These are phyloP conservation scores for Alternaria ethzedia DNA, from an alignment of 2,329 filamentous ascomycete species.

Conservation along the genomic window DNA sequence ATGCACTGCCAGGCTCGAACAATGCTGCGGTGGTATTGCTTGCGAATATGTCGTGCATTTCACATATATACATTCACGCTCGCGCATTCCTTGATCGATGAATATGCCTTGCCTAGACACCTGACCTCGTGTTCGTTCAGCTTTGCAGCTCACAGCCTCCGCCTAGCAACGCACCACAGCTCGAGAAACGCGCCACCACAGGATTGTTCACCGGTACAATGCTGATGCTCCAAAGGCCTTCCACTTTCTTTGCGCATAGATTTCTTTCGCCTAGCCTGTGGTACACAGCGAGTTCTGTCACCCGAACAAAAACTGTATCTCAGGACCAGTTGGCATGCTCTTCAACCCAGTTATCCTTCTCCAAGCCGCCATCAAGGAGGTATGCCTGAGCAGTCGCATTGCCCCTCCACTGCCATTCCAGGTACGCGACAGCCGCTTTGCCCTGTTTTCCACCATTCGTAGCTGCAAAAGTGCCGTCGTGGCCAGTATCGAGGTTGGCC, in stretches of 20 bases:
- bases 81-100: background rate
- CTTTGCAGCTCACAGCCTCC: background rate
- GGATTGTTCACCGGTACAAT: background rate
- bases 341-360: slow-evolving; percentile 28
- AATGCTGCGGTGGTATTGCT: background rate
- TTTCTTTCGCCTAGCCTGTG: background rate
- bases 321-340: slow-evolving; percentile 18
- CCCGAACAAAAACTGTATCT: background rate
- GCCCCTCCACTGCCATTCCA: slow-evolving; percentile 27
- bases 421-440: slow-evolving; percentile 27
- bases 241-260: background rate
- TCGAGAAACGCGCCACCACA: background rate
- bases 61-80: background rate
- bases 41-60: background rate
- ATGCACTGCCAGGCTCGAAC: background rate
- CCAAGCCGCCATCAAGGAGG: slow-evolving; percentile 20
- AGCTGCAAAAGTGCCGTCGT: slow-evolving; percentile 26
- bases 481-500: slow-evolving; percentile 29
- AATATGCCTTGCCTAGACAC: background rate
- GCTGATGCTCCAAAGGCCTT: background rate
- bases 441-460: slow-evolving; percentile 29
- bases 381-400: slow-evolving; percentile 26
- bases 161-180: background rate
- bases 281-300: background rate
- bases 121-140: slow-evolving; percentile 1